Percentiles rank a stretch among this genome's conserved stretches.
These are phyloP conservation scores for Waltiozyma sp. DNA, from an alignment of 1,139 yeast genomes.

Conservation along the genomic window DNA sequence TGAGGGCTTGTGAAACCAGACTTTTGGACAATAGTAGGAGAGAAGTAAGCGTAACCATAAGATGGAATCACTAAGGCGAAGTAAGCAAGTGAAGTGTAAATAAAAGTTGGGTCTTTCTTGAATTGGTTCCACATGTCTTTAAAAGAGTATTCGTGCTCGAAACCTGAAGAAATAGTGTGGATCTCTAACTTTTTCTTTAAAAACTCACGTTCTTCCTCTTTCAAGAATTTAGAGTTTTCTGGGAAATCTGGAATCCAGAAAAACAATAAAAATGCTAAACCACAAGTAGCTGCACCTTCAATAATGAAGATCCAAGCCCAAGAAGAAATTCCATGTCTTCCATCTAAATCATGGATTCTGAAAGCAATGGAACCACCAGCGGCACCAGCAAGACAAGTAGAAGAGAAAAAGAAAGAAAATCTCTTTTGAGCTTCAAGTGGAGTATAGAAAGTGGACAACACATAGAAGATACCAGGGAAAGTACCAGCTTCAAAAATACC, in stretches of 20 bases:
- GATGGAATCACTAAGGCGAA: conserved; percentile 37
- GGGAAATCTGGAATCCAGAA: conserved; percentile 69
- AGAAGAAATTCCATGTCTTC: conserved; percentile 36
- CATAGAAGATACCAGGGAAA: conserved; percentile 36
- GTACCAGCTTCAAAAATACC: conserved; percentile 51
- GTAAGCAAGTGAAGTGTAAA: conserved; percentile 37
- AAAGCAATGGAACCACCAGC: conserved; percentile 69
- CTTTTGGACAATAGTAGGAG: conserved; percentile 35
- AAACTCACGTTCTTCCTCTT: conserved; percentile 28
- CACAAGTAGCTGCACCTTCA: conserved; percentile 51
- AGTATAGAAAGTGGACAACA: conserved; percentile 30
- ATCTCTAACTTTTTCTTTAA: conserved; percentile 32
- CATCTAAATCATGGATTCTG: conserved; percentile 41
- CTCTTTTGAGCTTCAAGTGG: conserved; percentile 32
- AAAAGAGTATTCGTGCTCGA: conserved; percentile 21
- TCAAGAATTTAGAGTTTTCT: conserved; percentile 39
- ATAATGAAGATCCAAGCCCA: conserved; percentile 54
- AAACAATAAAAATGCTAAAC: conserved; percentile 48
- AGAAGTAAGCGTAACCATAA: conserved; percentile 38
- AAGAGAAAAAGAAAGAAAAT: conserved; percentile 28
- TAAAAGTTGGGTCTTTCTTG: conserved; percentile 40
- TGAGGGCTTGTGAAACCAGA: conserved; percentile 32
- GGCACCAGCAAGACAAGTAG: conserved; percentile 55
- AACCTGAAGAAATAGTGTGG: conserved; percentile 29
- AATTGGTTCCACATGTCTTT: conserved; percentile 28